Evolutionary conservation across 1,284 basidiomycete species (phyloP).

Genomic region (Marasmius oreades): DNA sequence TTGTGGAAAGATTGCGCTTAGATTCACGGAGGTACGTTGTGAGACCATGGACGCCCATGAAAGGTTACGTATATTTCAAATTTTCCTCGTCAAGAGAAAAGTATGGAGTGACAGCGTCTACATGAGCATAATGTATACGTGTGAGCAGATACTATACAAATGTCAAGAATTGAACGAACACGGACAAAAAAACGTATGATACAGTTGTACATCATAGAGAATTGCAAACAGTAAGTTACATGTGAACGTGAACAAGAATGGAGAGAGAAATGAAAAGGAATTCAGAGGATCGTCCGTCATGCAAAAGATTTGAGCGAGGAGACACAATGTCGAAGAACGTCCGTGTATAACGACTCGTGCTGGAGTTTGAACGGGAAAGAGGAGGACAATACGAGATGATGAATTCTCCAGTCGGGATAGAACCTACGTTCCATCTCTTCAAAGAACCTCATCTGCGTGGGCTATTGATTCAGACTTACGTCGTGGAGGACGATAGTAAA

Average conservation of each 20-base stretch:
- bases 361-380: constrained; percentile 10
- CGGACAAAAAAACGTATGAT: background rate
- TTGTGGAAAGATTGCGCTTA: constrained; percentile 53
- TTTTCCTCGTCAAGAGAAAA: background rate
- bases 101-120: too few species aligned
- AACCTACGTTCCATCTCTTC: constrained; percentile 11
- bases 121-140: too few species aligned
- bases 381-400: constrained; percentile 7
- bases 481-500: too few species aligned
- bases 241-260: background rate
- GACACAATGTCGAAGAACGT: constrained; percentile 9
- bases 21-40: constrained; percentile 79
- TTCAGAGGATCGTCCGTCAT: background rate
- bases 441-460: constrained; percentile 2
- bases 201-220: background rate
- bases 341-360: constrained; percentile 2
- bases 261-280: background rate
- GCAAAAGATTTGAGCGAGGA: constrained; percentile 9
- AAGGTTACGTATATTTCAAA: background rate
- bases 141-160: background rate
- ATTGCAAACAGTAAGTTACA: background rate
- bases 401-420: constrained; percentile 9
- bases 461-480: background rate
- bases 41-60: constrained; percentile 81
- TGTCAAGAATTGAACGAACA: background rate